Percentiles rank a stretch among this genome's conserved stretches.
Evolutionary conservation across 371 early-diverging fungal genomes (phyloP).

Genomic region (Zychaea mexicana): DNA sequence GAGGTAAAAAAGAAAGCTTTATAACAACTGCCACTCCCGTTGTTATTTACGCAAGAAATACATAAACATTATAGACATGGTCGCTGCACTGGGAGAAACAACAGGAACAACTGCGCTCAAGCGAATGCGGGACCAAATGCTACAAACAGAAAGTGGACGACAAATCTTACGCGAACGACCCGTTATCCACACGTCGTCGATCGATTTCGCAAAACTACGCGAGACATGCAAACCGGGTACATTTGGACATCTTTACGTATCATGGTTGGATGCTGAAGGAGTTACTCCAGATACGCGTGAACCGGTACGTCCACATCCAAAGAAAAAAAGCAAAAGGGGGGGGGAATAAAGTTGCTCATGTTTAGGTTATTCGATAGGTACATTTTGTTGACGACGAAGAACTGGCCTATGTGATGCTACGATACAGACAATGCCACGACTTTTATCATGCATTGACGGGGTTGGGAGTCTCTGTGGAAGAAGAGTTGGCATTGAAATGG

Average conservation of each 20-base stretch:
- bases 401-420: constrained; percentile 90
- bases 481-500: constrained; percentile 94
- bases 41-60: neutral
- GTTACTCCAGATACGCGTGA: constrained; percentile 86
- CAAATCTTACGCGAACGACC: constrained; percentile 85
- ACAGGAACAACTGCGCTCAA: constrained; percentile 71
- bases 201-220: constrained; percentile 69
- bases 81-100: constrained; percentile 92
- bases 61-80: constrained; percentile 66
- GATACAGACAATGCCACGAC: constrained; percentile 93
- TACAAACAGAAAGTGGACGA: constrained; percentile 73
- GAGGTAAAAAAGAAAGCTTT: constrained; percentile 55
- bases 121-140: constrained; percentile 81
- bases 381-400: constrained; percentile 89
- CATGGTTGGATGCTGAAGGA: constrained; percentile 77
- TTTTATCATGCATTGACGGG: constrained; percentile 92
- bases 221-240: constrained; percentile 67
- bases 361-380: constrained; percentile 64
- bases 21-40: no score
- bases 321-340: neutral
- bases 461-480: constrained; percentile 84
- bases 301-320: constrained; percentile 53
- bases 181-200: constrained; percentile 61
- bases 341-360: neutral
- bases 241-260: constrained; percentile 86